Evolutionary conservation across 2,329 filamentous ascomycete species (phyloP).

Genomic region (Aspergillus sp.): DNA sequence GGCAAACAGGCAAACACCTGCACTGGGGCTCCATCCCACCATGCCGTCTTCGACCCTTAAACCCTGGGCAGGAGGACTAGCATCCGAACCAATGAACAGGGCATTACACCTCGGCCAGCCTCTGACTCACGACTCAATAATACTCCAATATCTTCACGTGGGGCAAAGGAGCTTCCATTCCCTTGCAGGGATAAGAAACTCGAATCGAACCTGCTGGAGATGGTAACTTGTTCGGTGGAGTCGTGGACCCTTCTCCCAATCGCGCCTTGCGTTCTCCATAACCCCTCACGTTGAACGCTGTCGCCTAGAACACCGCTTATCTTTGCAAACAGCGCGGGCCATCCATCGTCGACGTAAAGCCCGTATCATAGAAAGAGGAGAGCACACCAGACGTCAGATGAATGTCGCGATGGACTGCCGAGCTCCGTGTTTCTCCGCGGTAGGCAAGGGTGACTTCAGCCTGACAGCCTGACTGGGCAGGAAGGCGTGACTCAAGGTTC

Average conservation of each 20-base stretch:
- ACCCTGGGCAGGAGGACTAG: not conserved
- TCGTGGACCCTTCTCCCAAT: not conserved
- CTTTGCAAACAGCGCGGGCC: not conserved
- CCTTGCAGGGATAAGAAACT: no score
- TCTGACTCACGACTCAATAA: not conserved
- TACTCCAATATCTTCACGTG: not conserved
- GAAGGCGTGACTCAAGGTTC: not conserved
- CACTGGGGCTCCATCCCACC: not conserved
- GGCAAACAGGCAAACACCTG: not conserved
- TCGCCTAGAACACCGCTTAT: not conserved
- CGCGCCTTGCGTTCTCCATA: not conserved
- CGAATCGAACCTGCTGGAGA: no score
- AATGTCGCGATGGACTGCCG: not conserved
- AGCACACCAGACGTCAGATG: not conserved
- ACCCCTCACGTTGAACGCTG: not conserved
- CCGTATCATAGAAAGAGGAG: not conserved
- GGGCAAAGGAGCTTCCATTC: not conserved
- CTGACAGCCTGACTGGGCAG: not conserved
- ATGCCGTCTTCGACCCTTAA: not conserved
- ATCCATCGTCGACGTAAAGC: not conserved
- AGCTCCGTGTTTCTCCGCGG: slow-evolving; percentile 1
- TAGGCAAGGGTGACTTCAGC: not conserved
- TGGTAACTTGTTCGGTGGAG: not conserved
- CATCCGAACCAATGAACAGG: not conserved
- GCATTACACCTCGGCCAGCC: not conserved